Evolutionary conservation across 805 yeast genomes (phyloP), one percentile per base, ranked within the genome.

Genomic region (Vanderwaltozyma polyspora): DNA sequence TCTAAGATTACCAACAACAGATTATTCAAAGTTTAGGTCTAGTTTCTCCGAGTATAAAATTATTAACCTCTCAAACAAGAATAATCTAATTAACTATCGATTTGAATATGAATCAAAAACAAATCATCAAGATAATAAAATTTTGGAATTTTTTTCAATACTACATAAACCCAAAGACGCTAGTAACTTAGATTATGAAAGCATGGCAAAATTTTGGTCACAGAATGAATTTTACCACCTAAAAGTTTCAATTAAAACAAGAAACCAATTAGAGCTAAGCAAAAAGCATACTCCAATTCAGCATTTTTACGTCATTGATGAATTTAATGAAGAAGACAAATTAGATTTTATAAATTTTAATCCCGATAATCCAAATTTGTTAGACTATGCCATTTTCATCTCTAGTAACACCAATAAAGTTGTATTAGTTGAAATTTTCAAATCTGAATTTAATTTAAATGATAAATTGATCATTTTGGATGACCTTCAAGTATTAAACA

Each of bases 401-500:
- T 67, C 74, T 28, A 48, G 59, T 16, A 58, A 59, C 18, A 64
- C 75, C 0, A 64, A 66, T 25, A 66, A 60, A 11, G 39, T 69
- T 12, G 29, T 80, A n/a, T 55, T 79, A 39, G 66, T 76, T 12
- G 72, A 74, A 42, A 57, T 79, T 0, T 70, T 65, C 31, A 53
- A 59, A 10, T 68, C 72, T 0, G 76, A 73, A 39, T 68, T 84
- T 40, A 41, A 61, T n/a, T n/a, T n/a, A n/a, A n/a, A n/a, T n/a
- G n/a, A n/a, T n/a, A n/a, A n/a, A n/a, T n/a, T n/a, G n/a, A n/a
- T n/a, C n/a, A n/a, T n/a, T n/a, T n/a, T n/a, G n/a, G n/a, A n/a
- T n/a, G n/a, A 41, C 86, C 84, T 2, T 87, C 93, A 1, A 53
- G 82, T n/a, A n/a, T n/a, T n/a, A n/a, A n/a, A n/a, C n/a, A 55